Base-by-base conservation (phyloP, 2,329 filamentous ascomycete genomes). In the Diaporthe vexans region DNA sequence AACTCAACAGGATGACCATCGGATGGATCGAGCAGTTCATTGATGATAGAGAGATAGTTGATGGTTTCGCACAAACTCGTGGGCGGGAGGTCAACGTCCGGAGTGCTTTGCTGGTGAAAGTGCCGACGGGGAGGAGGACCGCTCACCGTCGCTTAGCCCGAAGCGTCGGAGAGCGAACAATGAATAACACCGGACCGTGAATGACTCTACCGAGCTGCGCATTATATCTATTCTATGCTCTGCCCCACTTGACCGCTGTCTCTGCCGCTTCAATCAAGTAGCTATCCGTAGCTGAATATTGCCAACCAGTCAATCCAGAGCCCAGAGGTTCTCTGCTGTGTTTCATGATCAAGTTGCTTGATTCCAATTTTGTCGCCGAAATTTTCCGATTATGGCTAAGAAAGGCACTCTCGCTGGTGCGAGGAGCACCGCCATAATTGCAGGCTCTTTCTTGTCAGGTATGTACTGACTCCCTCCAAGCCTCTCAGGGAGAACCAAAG, bases 1-100 rank as follows among this genome's bases (percentile, higher is more conserved):
- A 8, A 40, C 72, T 59, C 6, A 13, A 24, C 4, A 85, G 83
- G 78, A 86, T 87, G 84, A 87, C 85, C 0, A 86, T 87, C 76
- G 86, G 85, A 0, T 87, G 85, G 84, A 80, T 87, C 71, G 80
- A 82, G 54, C 84, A 87, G 74, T 85, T 82, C 71, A 77, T 87
- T 10, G 78, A 79, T 21, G 82, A 85, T 74, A 85, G 84, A 0
- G 76, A 83, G 57, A 79, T 80, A 4, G 79, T 81, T 13, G 75
- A 79, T 33, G 74, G 74, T 11, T 59, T 59, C 57, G 21, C 35
- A 21, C 57, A 37, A 29, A 40, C 57, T 10, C 33, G 11, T 37
- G 33, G 33, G 17, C 13, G 33, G 35, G 37, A 59, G 19, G 57
- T 15, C 33, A 24, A 11, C 1, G 33, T 35, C 37, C 57, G 33